Base-by-base conservation (phyloP, 2,329 filamentous ascomycete species). In the Cladosporium sp. region DNA sequence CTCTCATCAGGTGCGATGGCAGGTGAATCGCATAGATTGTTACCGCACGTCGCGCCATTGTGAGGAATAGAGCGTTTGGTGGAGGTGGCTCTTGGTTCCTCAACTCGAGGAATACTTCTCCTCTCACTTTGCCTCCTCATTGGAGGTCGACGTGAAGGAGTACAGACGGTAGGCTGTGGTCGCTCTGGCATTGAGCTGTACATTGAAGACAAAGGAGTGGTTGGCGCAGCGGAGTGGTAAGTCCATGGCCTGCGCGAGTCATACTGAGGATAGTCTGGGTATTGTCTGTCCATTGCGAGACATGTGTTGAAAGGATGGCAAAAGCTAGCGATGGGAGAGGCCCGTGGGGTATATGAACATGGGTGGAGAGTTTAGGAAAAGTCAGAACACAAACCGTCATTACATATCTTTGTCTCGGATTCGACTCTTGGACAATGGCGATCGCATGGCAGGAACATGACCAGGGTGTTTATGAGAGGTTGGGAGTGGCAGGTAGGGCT, bases 251-350 rank as follows among this genome's bases (percentile, higher is more conserved):
- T 28, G 18, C 61, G 61, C 24, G 44, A 15, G 32, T 64, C 61
- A 52, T 64, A 64, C 18, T 57, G 61, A 11, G 61, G 61, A 10
- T 64, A 64, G 26, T 64, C 61, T 64, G 61, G 61, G 18, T 64
- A 64, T 47, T 55, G 49, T 64, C 61, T 64, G 44, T 64, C 51
- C 61, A 64, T 64, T 44, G 38, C 51, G 36, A 64, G 38, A 64
- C 61, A 64, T 63, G 60, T 28, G 28, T 24, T 41, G 61, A 64
- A 44, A 18, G 61, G 30, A 14, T 57, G 61, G 12, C n/a, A 26
- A 12, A 30, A 47, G 57, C 36, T 41, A 59, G n/a, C 34, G 57
- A 59, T 59, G 34, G 34, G 14, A 21, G 10, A 38, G 55, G 24
- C 34, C 55, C 21, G 55, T 58, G 55, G 55, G 34, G 34, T 26